These are phyloP conservation scores for Schrenkiella parvula DNA, from an alignment of 345 rosid species.

Conservation along the genomic window DNA sequence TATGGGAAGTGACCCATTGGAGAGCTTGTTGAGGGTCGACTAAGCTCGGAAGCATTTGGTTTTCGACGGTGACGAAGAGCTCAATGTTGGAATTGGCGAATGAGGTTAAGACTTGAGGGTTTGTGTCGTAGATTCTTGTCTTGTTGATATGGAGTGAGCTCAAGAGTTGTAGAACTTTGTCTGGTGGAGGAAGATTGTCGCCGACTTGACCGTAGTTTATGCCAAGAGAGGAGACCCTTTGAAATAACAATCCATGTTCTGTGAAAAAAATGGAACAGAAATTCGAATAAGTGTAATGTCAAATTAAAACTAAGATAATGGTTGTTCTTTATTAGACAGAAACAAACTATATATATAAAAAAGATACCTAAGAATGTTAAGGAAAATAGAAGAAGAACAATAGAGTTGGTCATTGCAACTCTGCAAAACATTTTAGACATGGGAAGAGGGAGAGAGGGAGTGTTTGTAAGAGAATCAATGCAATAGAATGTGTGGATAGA, in stretches of 20 bases:
- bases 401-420: constrained; percentile 25
- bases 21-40: constrained; percentile 73
- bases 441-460: constrained; percentile 5
- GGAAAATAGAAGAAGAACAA: constrained; percentile 38
- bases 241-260: constrained; percentile 43
- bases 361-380: constrained; percentile 47
- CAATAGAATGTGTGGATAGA: constrained; percentile 17
- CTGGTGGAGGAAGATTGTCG: constrained; percentile 70
- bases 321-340: neutral
- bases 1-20: constrained; percentile 65
- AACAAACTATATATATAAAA: neutral
- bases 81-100: constrained; percentile 72
- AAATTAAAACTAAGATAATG: neutral
- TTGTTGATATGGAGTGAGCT: constrained; percentile 58
- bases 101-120: constrained; percentile 67
- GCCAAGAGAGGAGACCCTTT: constrained; percentile 58
- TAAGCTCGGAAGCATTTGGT: constrained; percentile 54
- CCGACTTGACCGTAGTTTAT: constrained; percentile 94
- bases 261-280: neutral
- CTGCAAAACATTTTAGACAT: constrained; percentile 33
- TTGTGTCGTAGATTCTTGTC: constrained; percentile 84
- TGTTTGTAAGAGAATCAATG: constrained; percentile 27
- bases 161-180: constrained; percentile 61
- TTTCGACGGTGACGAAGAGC: constrained; percentile 75
- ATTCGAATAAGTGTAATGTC: neutral